Base-by-base conservation (phyloP, 352 stramenopile genomes). In the Phytophthora quininea region DNA sequence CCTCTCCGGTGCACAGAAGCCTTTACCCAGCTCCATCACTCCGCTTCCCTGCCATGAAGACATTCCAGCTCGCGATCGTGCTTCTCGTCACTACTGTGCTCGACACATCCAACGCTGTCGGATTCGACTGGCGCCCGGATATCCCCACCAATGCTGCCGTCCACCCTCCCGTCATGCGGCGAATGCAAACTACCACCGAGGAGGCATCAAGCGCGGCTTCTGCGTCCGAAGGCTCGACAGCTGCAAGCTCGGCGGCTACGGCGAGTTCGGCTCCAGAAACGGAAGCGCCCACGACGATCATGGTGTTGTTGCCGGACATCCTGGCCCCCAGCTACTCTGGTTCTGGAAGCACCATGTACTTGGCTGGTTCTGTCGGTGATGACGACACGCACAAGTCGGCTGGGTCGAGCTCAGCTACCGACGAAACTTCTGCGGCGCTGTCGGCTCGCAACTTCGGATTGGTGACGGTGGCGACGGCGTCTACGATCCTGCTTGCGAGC, bases 231-330 rank as follows among this genome's bases (percentile, higher is more conserved):
- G 62, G 58, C 52, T 67, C 60, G 2, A 49, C 45, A 45, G 62
- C 62, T 57, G 35, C 43, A 27, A 64, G 58, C 52, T 67, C 60
- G 2, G 54, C 45, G 47, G 62, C 58, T 64, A 33, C 45, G 4
- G 54, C 29, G 15, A 29, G 47, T 33, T 59, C 62, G 4, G 61
- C 71, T 4, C 66, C 63, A 43, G 61, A 71, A 54, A 64, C 74
- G n/a, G 73, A 80, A 52, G 40, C 49, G 10, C 76, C 77, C 14
- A 67, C 74, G n/a, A 85, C 79, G 33, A 82, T 88, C 58, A 88
- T 88, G 79, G 76, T 88, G 40, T 56, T 88, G 7, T 54, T 88
- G 47, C 79, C 76, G 3, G 79, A 83, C 42, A 82, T 79, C 37
- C 66, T 88, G n/a, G 74, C 77, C 6, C 60, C 62, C 27, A 79